Percentiles rank a stretch among this genome's conserved stretches.
These are phyloP conservation scores for Pseudogymnoascus verrucosus DNA, from an alignment of 2,329 filamentous ascomycete species.

Conservation along the genomic window DNA sequence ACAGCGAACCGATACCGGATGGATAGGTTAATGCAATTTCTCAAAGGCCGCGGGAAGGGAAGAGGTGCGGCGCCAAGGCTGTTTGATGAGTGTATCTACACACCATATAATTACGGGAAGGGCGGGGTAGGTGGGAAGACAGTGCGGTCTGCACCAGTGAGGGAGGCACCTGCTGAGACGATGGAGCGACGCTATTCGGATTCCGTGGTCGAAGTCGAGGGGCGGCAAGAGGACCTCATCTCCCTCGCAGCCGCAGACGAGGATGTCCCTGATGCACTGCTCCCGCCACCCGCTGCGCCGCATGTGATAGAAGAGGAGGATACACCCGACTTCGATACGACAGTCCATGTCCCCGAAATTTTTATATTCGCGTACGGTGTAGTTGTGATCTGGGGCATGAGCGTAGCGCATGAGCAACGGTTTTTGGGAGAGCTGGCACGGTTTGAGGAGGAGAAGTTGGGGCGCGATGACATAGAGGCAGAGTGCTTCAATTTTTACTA, in stretches of 20 bases:
- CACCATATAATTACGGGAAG: constrained; percentile 71
- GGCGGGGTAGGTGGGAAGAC: neutral
- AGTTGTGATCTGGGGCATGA: constrained; percentile 98
- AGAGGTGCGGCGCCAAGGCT: constrained; percentile 79
- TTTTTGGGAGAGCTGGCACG: constrained; percentile 92
- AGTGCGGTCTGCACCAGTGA: constrained; percentile 23
- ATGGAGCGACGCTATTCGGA: constrained; percentile 68
- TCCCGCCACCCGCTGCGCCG: neutral
- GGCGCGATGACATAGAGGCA: constrained; percentile 81
- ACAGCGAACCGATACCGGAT: constrained; percentile 88
- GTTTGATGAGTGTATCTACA: constrained; percentile 97
- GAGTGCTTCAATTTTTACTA: constrained; percentile 99
- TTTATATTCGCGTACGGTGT: constrained; percentile 98
- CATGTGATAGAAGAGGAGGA: constrained; percentile 27
- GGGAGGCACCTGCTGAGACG: constrained; percentile 30
- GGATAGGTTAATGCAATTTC: constrained; percentile 79
- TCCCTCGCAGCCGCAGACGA: constrained; percentile 39
- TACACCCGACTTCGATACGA: constrained; percentile 71
- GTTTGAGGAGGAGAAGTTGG: constrained; percentile 86
- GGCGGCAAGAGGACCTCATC: constrained; percentile 53
- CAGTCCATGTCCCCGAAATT: constrained; percentile 85
- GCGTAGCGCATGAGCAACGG: constrained; percentile 74
- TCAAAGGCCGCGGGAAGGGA: constrained; percentile 74
- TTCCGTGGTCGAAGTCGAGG: constrained; percentile 61
- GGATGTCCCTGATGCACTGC: constrained; percentile 19